A percentile compares a stretch with the other conserved stretches of the same genome.
These are phyloP conservation scores for Escovopsis weberi DNA, from an alignment of 2,329 filamentous ascomycete species.

Conservation along the genomic window DNA sequence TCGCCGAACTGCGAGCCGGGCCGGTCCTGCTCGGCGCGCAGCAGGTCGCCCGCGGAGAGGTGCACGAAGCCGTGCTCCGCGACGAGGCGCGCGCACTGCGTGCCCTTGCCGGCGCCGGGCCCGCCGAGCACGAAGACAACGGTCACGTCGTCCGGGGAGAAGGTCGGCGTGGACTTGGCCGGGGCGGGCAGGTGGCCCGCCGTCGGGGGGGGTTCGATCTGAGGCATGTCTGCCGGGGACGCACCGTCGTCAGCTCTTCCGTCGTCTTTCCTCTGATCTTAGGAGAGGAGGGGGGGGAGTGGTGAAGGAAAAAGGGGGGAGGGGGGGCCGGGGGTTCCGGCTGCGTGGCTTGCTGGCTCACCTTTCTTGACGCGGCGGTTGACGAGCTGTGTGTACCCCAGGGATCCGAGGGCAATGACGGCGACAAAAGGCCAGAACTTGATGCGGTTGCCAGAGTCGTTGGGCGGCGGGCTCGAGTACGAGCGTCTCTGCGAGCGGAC, in stretches of 20 bases:
- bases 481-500: no score
- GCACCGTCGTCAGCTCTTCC: not conserved
- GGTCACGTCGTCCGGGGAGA: conserved; percentile 64
- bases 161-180: conserved; percentile 48
- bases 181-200: conserved; percentile 31
- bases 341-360: not conserved
- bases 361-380: conserved; percentile 22
- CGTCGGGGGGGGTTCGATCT: conserved; percentile 22
- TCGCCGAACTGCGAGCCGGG: conserved; percentile 78
- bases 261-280: no score
- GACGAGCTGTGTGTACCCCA: conserved; percentile 35
- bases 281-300: no score
- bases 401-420: conserved; percentile 32
- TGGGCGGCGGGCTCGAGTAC: conserved; percentile 13
- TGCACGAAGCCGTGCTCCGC: conserved; percentile 82
- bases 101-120: conserved; percentile 91
- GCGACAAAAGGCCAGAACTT: conserved; percentile 45
- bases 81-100: conserved; percentile 83
- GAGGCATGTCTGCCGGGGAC: conserved; percentile 23
- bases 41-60: conserved; percentile 81
- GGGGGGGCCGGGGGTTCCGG: not conserved
- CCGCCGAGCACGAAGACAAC: conserved; percentile 94
- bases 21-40: conserved; percentile 85
- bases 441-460: conserved; percentile 22
- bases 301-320: no score